Evolutionary conservation across 2,329 filamentous ascomycete genomes (phyloP), one percentile per base, ranked within the genome.

Genomic region (Fusarium miscanthi): DNA sequence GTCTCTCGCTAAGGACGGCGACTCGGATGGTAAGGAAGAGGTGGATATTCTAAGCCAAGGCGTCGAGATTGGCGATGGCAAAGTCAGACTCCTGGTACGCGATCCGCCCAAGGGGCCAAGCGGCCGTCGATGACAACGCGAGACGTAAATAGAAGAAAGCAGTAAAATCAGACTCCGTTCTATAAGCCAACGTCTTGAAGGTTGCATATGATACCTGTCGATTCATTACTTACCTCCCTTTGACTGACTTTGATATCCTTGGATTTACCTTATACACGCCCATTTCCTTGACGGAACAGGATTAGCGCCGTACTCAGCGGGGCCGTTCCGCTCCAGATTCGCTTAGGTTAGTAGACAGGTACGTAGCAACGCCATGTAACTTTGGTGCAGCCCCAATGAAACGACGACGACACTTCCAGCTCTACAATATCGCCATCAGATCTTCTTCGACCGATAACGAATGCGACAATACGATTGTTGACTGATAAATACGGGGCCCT

Each of bases 61-160:
- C n/a, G 87, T 91, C 46, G 89, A 91, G 82, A 91, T 91, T 77
- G 89, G 89, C 35, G 88, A 90, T 66, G 90, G 90, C 73, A 91
- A 91, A 81, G 89, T 92, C 61, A 86, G 89, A 80, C 84, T 92
- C 76, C 82, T 92, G 72, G 90, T 92, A 60, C 84, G 90, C 74
- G 89, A 89, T 73, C 85, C 87, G 67, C 86, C 87, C 62, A 89
- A 88, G 82, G 87, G 87, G 5, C 87, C 87, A n/a, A 85, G 85
- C 70, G 84, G 82, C 56, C 83, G 81, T 65, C 82, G 85, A 80
- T 84, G 82, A 80, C 82, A 66, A 72, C 38, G 53, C 70, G 54
- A 69, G 62, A 66, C 56, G 46, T 60, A 76, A 80, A 78, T 65
- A 74, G 65, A 72, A 63, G 70, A 79, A 80, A 78, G 70, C 66